phyloP scores from a whole-genome alignment of 164 flowering plant species.

The Nymphaea thermarum region DNA sequence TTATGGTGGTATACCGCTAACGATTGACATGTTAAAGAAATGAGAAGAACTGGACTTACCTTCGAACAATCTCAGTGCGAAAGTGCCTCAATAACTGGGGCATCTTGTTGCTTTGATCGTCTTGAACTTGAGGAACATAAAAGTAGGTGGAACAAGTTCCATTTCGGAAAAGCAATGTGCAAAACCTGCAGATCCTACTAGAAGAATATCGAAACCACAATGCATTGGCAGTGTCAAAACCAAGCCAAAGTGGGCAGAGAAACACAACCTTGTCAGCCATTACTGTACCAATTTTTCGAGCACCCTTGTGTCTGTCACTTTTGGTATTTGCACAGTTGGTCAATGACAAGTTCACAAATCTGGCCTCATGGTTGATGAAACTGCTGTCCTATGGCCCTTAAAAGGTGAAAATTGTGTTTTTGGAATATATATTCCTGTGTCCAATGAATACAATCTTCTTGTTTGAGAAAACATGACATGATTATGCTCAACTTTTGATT shows the following conservation, averaged over 20 bases:
- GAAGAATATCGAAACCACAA: background rate
- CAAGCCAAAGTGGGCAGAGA: background rate
- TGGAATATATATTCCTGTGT: too few species aligned
- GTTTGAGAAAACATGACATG: too few species aligned
- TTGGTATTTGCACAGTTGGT: too few species aligned
- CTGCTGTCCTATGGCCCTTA: too few species aligned
- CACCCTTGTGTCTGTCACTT: too few species aligned
- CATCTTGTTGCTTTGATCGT: background rate
- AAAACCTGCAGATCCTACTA: background rate
- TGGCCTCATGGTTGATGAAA: too few species aligned
- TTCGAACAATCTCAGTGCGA: background rate
- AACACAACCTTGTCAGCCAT: too few species aligned
- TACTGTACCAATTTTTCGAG: too few species aligned
- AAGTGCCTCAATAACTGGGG: background rate
- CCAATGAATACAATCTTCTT: too few species aligned
- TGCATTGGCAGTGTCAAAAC: background rate
- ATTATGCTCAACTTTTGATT: too few species aligned
- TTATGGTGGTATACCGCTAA: background rate
- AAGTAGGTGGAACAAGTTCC: background rate
- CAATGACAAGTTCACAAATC: too few species aligned
- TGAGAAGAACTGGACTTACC: background rate
- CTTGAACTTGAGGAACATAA: background rate
- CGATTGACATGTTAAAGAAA: background rate
- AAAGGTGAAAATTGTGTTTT: too few species aligned
- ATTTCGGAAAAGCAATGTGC: background rate